Evolutionary conservation across 805 yeast species (phyloP).

Genomic region (Lachancea quebecensis): DNA sequence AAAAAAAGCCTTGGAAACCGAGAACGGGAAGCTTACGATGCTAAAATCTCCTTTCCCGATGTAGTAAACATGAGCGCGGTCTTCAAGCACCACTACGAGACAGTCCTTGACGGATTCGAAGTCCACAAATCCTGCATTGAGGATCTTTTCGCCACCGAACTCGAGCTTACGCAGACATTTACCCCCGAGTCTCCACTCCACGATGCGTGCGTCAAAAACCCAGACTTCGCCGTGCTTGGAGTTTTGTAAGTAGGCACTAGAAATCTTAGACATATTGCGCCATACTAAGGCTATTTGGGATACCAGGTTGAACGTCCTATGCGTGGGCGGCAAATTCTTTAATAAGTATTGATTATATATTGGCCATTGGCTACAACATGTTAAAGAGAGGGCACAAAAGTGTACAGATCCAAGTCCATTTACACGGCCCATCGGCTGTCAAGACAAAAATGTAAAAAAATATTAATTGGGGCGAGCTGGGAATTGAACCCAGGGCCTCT

Average conservation of each 20-base stretch:
- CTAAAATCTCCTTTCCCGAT: conserved; percentile 50
- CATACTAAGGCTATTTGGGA: not conserved
- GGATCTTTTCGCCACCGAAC: conserved; percentile 38
- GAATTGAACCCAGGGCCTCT: conserved; percentile 55
- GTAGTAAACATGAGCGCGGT: conserved; percentile 55
- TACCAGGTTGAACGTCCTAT: too few relatives aligned
- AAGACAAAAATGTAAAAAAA: too few relatives aligned
- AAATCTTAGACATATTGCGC: not conserved
- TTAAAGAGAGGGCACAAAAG: too few relatives aligned
- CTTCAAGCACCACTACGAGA: conserved; percentile 54
- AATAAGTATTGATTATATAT: too few relatives aligned
- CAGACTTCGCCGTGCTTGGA: conserved; percentile 20
- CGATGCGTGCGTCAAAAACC: conserved; percentile 32
- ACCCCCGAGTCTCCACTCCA: conserved; percentile 33
- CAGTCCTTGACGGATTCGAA: conserved; percentile 36
- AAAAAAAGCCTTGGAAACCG: conserved; percentile 51
- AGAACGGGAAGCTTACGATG: conserved; percentile 63
- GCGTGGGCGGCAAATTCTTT: not conserved
- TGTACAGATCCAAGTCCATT: too few relatives aligned
- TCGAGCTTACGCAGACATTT: conserved; percentile 33
- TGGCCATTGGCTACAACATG: too few relatives aligned
- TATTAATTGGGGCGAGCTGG: conserved; percentile 34
- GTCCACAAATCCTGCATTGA: conserved; percentile 54
- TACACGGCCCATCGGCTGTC: too few relatives aligned
- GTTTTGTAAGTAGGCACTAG: conserved; percentile 1